Conservation (phyloP, 2,329 filamentous ascomycete genomes). For the Exophiala alcalophila region DNA sequence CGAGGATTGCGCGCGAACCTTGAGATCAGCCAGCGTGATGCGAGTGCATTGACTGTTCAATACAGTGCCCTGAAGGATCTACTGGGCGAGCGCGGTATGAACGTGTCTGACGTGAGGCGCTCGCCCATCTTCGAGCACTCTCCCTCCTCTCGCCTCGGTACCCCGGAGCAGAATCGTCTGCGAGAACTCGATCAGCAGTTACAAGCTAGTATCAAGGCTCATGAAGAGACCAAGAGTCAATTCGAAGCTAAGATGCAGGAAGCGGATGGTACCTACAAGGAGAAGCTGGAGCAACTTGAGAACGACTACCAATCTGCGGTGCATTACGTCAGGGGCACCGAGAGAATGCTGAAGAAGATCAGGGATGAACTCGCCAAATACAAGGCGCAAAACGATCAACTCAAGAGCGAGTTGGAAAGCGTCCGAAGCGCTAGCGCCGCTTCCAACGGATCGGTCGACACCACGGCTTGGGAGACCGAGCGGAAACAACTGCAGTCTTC, state of each 20-base stretch:
- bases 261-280: conserved; percentile 82
- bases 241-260: conserved; percentile 80
- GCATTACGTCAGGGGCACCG: conserved; percentile 95
- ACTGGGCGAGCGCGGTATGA: conserved; percentile 82
- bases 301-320: conserved; percentile 97
- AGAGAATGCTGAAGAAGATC: conserved; percentile 98
- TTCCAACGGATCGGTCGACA: conserved; percentile 37
- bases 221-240: conserved; percentile 77
- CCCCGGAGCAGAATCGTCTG: conserved; percentile 74
- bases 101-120: conserved; percentile 67
- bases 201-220: conserved; percentile 68
- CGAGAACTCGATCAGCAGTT: conserved; percentile 88
- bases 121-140: conserved; percentile 66
- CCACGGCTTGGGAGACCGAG: conserved; percentile 71
- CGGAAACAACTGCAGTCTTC: conserved; percentile 64
- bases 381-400: conserved; percentile 77
- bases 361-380: conserved; percentile 94
- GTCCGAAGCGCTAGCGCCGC: conserved; percentile 55
- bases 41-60: conserved; percentile 89
- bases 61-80: conserved; percentile 92
- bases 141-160: conserved; percentile 70
- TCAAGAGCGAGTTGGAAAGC: conserved; percentile 77
- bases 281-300: conserved; percentile 89
- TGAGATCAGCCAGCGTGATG: conserved; percentile 82
- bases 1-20: conserved; percentile 78